Conservation (phyloP, 352 stramenopile species). For the Elongisporangium prolatum region DNA sequence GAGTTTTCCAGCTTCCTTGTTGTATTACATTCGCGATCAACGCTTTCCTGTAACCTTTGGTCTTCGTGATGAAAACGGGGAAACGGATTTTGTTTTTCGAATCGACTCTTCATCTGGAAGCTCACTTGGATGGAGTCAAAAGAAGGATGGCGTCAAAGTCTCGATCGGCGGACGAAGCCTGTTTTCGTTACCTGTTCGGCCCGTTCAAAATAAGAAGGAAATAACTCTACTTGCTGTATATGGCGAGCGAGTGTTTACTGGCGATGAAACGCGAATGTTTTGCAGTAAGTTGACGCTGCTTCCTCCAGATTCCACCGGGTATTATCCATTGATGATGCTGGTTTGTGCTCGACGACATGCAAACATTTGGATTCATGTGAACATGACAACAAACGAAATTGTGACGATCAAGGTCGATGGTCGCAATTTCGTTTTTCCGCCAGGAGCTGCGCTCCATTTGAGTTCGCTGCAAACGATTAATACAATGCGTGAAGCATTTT, state of each 20-base stretch:
- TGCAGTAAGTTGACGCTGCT: conserved; percentile 77
- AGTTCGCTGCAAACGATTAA: conserved; percentile 43
- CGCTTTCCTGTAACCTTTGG: conserved; percentile 75
- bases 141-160: conserved; percentile 57
- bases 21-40: conserved; percentile 74
- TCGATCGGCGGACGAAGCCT: conserved; percentile 54
- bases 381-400: conserved; percentile 40
- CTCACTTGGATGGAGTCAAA: conserved; percentile 47
- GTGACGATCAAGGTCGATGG: conserved; percentile 59
- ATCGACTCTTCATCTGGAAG: conserved; percentile 39
- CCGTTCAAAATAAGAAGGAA: conserved; percentile 8
- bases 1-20: conserved; percentile 65
- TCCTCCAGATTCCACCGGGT: conserved; percentile 44
- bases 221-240: conserved; percentile 58
- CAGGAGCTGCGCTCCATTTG: conserved; percentile 37
- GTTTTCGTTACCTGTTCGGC: conserved; percentile 61
- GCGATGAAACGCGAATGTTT: conserved; percentile 75
- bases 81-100: conserved; percentile 43
- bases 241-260: conserved; percentile 62
- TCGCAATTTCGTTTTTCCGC: conserved; percentile 40
- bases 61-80: conserved; percentile 20
- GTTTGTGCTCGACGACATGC: conserved; percentile 29
- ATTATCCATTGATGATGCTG: conserved; percentile 59
- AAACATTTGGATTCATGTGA: conserved; percentile 70
- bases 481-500: conserved; percentile 44